A percentile compares a stretch with the other conserved stretches of the same genome.
Evolutionary conservation across 257 asterid species (phyloP).

Genomic region (Primulina tabacum): DNA sequence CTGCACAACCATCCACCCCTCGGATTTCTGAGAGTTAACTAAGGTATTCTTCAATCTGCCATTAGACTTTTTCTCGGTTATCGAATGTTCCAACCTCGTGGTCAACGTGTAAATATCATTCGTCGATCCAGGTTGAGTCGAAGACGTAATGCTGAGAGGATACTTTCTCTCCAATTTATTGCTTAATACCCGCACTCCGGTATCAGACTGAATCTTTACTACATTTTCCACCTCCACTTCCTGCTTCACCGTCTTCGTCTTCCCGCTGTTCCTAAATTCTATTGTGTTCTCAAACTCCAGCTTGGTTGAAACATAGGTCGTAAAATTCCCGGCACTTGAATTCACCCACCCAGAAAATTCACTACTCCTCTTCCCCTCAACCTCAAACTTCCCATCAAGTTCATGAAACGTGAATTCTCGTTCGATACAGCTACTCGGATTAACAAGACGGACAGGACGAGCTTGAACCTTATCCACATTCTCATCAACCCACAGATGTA

Average conservation of each 20-base stretch:
- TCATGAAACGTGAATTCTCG: constrained; percentile 32
- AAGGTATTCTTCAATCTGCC: constrained; percentile 19
- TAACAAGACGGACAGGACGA: constrained; percentile 28
- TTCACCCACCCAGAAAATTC: constrained; percentile 75
- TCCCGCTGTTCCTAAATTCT: constrained; percentile 41
- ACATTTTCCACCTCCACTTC: constrained; percentile 39
- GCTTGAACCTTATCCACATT: constrained; percentile 48
- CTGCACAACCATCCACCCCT: not conserved
- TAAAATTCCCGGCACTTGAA: constrained; percentile 66
- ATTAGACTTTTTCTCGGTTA: constrained; percentile 35
- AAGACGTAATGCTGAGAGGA: constrained; percentile 44
- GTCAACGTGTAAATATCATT: constrained; percentile 32
- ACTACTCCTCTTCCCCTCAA: constrained; percentile 46
- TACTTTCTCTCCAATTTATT: constrained; percentile 32
- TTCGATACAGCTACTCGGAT: constrained; percentile 36
- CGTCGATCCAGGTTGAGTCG: constrained; percentile 35
- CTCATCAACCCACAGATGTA: constrained; percentile 80
- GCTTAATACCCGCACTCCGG: constrained; percentile 26
- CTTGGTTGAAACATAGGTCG: constrained; percentile 34
- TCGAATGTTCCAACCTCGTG: constrained; percentile 42
- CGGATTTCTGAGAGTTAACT: not conserved
- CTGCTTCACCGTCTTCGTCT: constrained; percentile 44
- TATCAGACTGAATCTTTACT: constrained; percentile 28
- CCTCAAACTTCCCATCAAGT: constrained; percentile 56
- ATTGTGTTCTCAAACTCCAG: constrained; percentile 54